Evolutionary conservation across 208 protist genomes (phyloP), one percentile per base, ranked within the genome.

Genomic region (Leishmania tropica): DNA sequence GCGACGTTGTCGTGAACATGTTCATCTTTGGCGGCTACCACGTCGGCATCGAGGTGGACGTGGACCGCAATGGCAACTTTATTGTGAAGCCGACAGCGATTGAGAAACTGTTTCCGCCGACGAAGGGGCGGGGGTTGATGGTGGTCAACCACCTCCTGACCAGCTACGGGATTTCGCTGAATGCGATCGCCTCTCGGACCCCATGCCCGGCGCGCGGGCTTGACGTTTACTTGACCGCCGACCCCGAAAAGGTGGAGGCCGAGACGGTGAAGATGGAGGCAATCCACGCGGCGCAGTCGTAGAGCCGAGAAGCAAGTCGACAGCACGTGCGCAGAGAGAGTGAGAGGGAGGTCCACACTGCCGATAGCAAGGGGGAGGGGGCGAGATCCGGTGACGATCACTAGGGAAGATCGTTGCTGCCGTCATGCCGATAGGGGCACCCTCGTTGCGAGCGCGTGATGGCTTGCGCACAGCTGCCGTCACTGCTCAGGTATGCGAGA

Each of bases 31-130:
- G 88, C 62, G 92, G 92, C 53, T 92, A 85, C 82, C 94, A 97
- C 80, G 88, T 96, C 31, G 96, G 96, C 24, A 89, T 96, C 60
- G 94, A 97, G 71, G 94, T 98, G n/a, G 79, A 93, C 76, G 85
- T 98, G 74, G 94, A 97, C 72, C 90, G 94, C 35, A 65, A 97
- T 86, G 96, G 96, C 35, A 97, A 98, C 86, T 97, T 93, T 76
- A 96, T 98, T 37, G 90, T 94, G 54, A 89, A 98, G 80, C 96
- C 96, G 54, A 97, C 94, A 7, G 93, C 88, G 70, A 96, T 98
- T 35, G 96, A 98, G 82, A 89, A 88, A 71, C 56, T 95, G 47
- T 96, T 97, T 71, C 94, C 84, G 11, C 96, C 94, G 6, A 96
- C 88, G 11, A 89, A 80, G 60, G 93, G 93, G 0, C 88, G 87